A percentile compares a stretch with the other conserved stretches of the same genome.
phyloP scores from a whole-genome alignment of 768 basidiomycete genomes.

The Hygrophoropsis aurantiaca region DNA sequence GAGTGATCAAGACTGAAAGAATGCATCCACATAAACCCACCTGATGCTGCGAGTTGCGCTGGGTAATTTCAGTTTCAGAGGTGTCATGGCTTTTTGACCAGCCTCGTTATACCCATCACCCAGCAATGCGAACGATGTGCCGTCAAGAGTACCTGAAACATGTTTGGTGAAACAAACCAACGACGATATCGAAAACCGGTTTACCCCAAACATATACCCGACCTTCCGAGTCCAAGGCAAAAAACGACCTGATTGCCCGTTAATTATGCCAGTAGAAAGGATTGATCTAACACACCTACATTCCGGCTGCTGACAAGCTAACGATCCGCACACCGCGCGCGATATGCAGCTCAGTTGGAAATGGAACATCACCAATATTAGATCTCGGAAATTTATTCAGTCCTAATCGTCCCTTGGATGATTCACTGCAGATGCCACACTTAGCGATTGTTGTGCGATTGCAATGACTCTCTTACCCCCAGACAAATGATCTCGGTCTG shows the following conservation, averaged over 20 bases:
- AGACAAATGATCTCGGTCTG: conserved; percentile 49
- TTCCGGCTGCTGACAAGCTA: conserved; percentile 76
- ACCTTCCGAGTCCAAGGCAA: conserved; percentile 78
- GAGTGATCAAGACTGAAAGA: background rate
- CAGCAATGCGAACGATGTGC: conserved; percentile 36
- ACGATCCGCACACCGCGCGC: conserved; percentile 61
- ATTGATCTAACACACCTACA: no score
- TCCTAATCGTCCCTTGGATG: conserved; percentile 65
- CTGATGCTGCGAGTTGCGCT: conserved; percentile 62
- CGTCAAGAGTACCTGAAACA: conserved; percentile 61
- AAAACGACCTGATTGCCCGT: conserved; percentile 66
- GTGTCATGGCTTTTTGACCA: conserved; percentile 48
- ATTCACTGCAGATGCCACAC: conserved; percentile 58
- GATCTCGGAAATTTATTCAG: conserved; percentile 36
- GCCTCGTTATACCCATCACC: conserved; percentile 59
- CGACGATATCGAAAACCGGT: conserved; percentile 10
- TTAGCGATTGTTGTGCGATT: no score
- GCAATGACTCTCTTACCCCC: conserved; percentile 51
- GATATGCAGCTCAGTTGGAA: conserved; percentile 62
- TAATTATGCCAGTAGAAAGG: conserved; percentile 2
- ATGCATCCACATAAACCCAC: conserved; percentile 33
- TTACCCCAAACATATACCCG: conserved; percentile 80
- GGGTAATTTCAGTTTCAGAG: conserved; percentile 61
- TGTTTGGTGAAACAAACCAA: conserved; percentile 5
- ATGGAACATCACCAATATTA: conserved; percentile 47